Evolutionary conservation across 495 filamentous ascomycete species (phyloP).

Genomic region (Lasiosphaeris hirsuta): DNA sequence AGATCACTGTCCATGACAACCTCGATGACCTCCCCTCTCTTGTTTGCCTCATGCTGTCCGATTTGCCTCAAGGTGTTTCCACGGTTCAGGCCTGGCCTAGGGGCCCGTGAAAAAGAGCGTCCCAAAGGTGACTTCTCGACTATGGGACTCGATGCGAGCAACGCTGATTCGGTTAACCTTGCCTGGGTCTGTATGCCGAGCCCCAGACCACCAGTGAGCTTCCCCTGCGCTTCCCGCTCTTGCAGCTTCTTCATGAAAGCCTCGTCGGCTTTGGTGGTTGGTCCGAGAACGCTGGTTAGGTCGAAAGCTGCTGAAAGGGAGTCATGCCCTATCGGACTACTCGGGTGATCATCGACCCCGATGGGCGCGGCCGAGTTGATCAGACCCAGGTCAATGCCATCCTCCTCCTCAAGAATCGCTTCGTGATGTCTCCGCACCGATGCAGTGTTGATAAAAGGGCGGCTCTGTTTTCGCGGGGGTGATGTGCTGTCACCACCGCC

Average conservation of each 20-base stretch:
- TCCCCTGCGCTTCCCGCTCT: slow-evolving; percentile 43
- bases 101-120: slow-evolving; percentile 33
- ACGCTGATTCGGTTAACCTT: slow-evolving; percentile 37
- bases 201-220: slow-evolving; percentile 49
- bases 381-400: slow-evolving; percentile 38
- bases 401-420: slow-evolving; percentile 45
- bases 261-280: slow-evolving; percentile 34
- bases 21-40: slow-evolving; percentile 48
- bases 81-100: slow-evolving; percentile 23
- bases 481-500: slow-evolving; percentile 4
- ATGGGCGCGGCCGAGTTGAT: slow-evolving; percentile 36
- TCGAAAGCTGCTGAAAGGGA: slow-evolving; percentile 32
- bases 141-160: slow-evolving; percentile 36
- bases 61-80: slow-evolving; percentile 38
- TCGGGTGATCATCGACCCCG: slow-evolving; percentile 12
- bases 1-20: slow-evolving; percentile 45
- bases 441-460: slow-evolving; percentile 12
- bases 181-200: slow-evolving; percentile 39
- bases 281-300: slow-evolving; percentile 36
- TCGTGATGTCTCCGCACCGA: slow-evolving; percentile 28
- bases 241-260: slow-evolving; percentile 38
- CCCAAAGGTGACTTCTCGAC: slow-evolving; percentile 31
- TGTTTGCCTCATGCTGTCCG: slow-evolving; percentile 51
- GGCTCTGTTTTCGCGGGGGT: slow-evolving; percentile 14
- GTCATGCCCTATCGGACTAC: slow-evolving; percentile 10